Percentiles rank a stretch among this genome's conserved stretches.
Evolutionary conservation across 441 rosid species (phyloP).

Genomic region (Breynia disticha): DNA sequence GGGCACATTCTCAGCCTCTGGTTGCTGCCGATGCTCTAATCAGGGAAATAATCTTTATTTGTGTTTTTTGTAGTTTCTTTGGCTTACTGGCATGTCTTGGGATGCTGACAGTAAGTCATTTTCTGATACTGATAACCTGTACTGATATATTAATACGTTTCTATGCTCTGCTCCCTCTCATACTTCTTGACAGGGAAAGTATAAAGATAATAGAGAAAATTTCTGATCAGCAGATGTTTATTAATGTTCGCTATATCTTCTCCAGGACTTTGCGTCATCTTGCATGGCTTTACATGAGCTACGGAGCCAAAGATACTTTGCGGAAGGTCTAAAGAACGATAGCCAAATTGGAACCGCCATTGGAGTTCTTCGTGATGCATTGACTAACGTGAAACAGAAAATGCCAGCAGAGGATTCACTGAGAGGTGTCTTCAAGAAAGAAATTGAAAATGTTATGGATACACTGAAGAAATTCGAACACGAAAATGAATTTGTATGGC

Average conservation of each 20-base stretch:
- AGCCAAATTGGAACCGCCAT: conserved; percentile 44
- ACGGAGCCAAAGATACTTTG: conserved; percentile 44
- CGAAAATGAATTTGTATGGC: conserved; percentile 54
- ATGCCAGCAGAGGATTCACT: conserved; percentile 48
- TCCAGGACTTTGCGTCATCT: conserved; percentile 49
- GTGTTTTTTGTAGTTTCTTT: too few relatives aligned
- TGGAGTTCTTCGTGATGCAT: conserved; percentile 47
- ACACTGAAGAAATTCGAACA: conserved; percentile 39
- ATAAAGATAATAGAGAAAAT: background rate
- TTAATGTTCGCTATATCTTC: conserved; percentile 2
- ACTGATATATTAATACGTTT: too few relatives aligned
- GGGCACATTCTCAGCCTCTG: too few relatives aligned
- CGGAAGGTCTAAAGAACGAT: conserved; percentile 29
- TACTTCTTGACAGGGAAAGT: too few relatives aligned
- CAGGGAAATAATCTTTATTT: too few relatives aligned
- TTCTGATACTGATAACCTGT: too few relatives aligned
- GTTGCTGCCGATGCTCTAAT: too few relatives aligned
- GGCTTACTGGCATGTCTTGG: too few relatives aligned
- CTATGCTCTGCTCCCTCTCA: too few relatives aligned
- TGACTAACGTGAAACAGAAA: conserved; percentile 25
- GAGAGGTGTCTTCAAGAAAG: conserved; percentile 31
- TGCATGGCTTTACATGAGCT: conserved; percentile 55
- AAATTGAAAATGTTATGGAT: conserved; percentile 30
- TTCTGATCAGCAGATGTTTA: background rate
- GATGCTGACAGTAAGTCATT: too few relatives aligned